Conservation (phyloP, 768 basidiomycete genomes). For the Serendipita sp. region DNA sequence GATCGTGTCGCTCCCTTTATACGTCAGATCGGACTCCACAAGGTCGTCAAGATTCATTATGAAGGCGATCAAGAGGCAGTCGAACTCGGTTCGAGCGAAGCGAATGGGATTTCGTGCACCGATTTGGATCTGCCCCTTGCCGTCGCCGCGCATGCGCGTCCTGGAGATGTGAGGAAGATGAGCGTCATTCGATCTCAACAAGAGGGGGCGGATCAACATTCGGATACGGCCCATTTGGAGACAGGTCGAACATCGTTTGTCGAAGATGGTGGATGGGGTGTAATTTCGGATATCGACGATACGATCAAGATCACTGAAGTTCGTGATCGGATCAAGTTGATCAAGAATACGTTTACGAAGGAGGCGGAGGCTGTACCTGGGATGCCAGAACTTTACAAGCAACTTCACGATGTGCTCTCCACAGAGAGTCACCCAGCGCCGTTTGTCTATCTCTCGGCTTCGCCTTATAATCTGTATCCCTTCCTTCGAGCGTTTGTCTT, state of each 20-base stretch:
- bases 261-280: not conserved
- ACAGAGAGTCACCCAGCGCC: not conserved
- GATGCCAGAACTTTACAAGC: slow-evolving; percentile 2
- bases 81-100: not conserved
- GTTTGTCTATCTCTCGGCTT: not conserved
- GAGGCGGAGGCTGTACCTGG: not conserved
- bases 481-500: slow-evolving; percentile 1
- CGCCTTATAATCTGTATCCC: slow-evolving; percentile 3
- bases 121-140: not conserved
- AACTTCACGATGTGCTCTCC: not conserved
- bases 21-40: not conserved
- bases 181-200: not conserved
- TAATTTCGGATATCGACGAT: not conserved
- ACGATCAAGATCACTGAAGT: slow-evolving; percentile 2
- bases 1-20: not conserved
- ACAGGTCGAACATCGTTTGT: not conserved
- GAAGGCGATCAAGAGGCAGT: not conserved
- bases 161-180: not conserved
- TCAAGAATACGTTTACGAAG: slow-evolving; percentile 4
- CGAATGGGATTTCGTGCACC: not conserved
- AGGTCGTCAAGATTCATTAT: not conserved
- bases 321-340: not conserved
- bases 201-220: not conserved
- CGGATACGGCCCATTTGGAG: not conserved
- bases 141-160: not conserved